phyloP scores from a whole-genome alignment of 371 early-diverging fungal species.

The Mucor indicus region DNA sequence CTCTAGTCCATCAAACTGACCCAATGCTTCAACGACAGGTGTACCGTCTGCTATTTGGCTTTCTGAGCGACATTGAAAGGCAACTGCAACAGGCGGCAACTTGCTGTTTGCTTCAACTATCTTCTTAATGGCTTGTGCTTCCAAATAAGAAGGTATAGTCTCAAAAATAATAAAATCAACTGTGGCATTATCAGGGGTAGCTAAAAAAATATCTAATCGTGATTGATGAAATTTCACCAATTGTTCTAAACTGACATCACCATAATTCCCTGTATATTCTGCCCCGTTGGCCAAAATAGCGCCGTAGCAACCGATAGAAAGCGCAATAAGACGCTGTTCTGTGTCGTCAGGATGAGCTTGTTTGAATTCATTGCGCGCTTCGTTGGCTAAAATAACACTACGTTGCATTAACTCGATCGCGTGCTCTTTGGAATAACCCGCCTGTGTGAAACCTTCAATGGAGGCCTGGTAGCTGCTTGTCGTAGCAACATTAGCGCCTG shows the following conservation, averaged over 20 bases:
- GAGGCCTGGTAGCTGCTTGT: conserved; percentile 54
- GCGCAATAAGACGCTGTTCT: conserved; percentile 31
- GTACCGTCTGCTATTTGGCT: conserved; percentile 44
- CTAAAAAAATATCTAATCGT: conserved; percentile 31
- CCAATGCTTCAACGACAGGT: conserved; percentile 19
- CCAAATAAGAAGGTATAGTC: conserved; percentile 55
- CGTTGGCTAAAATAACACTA: conserved; percentile 38
- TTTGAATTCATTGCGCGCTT: conserved; percentile 36
- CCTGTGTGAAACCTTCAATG: conserved; percentile 31
- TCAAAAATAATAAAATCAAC: conserved; percentile 59
- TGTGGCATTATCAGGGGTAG: background rate
- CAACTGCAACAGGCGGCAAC: conserved; percentile 31
- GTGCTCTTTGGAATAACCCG: conserved; percentile 25
- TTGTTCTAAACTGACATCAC: conserved; percentile 16
- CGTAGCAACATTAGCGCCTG: conserved; percentile 47
- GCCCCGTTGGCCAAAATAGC: conserved; percentile 57
- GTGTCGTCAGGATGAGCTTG: conserved; percentile 16
- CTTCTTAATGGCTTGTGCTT: conserved; percentile 44
- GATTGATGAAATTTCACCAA: conserved; percentile 46
- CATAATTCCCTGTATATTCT: conserved; percentile 62
- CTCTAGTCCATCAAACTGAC: conserved; percentile 12
- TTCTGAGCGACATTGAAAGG: conserved; percentile 41
- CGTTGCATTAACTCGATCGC: conserved; percentile 30
- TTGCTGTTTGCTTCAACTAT: conserved; percentile 8
- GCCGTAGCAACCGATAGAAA: conserved; percentile 60